phyloP scores from a whole-genome alignment of 441 rosid species.

The Gossypium gossypioides region DNA sequence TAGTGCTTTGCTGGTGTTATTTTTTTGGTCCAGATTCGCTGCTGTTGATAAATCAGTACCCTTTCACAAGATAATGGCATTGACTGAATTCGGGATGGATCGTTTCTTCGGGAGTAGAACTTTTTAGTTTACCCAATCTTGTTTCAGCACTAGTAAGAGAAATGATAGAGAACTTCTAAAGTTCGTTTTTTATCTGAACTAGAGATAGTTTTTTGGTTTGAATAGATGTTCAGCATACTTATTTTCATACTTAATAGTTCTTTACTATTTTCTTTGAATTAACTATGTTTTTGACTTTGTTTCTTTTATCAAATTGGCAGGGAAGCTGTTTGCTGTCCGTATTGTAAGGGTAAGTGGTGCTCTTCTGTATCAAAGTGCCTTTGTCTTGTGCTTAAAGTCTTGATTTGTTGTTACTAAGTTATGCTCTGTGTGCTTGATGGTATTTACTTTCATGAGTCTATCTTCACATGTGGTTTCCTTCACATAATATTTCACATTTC shows the following conservation, averaged over 20 bases:
- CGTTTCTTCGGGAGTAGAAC: neutral
- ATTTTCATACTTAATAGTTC: neutral
- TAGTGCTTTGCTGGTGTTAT: neutral
- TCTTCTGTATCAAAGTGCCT: slow-evolving; percentile 6
- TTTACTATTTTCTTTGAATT: neutral
- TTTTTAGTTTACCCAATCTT: neutral
- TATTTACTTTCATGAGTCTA: neutral
- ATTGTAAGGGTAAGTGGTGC: slow-evolving; percentile 62
- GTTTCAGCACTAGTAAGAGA: neutral
- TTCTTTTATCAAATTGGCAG: slow-evolving; percentile 34
- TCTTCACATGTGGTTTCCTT: neutral
- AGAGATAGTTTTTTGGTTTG: neutral
- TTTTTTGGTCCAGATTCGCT: neutral
- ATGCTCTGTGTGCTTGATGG: neutral
- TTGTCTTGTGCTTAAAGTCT: neutral
- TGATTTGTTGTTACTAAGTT: neutral
- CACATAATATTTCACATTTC: neutral
- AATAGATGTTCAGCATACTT: neutral
- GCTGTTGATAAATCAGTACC: neutral
- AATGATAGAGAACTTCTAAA: neutral
- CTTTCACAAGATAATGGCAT: neutral
- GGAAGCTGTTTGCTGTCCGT: slow-evolving; percentile 79
- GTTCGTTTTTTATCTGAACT: neutral
- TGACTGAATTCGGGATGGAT: neutral
- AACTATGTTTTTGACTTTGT: neutral